Base-by-base conservation (phyloP, 768 basidiomycete genomes). In the Pluteus cervinus region DNA sequence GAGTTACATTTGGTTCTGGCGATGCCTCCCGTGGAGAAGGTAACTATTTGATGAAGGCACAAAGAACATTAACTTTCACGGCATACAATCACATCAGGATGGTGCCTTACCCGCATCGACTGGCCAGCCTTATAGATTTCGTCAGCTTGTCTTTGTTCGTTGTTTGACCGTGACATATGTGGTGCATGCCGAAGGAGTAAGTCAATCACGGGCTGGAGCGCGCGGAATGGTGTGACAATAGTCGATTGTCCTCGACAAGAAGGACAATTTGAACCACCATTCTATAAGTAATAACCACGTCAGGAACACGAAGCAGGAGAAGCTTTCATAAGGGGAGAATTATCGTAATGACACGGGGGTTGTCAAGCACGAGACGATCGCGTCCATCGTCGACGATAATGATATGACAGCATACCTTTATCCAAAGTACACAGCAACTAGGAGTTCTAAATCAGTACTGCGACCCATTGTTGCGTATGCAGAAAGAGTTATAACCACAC, bases 381-480 rank as follows among this genome's bases (percentile, higher is more conserved):
- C 29, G 14, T 18, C 31, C 24, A 34, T 40, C 16, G 6, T 26
- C 38, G 41, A 46, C 36, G 22, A 44, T 29, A 33, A 29, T 42
- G 28, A 44, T 40, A 47, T 31, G 34, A 28, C 44, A 76, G n/a
- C 84, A 79, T 60, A 88, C 86, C 46, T 75, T 74, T 57, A 90
- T 77, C 88, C 88, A 91, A 36, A 89, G 73, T 1, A 76, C 66
- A 54, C 82, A 84, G 56, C 87, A 90, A 53, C 87, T 90, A 44
- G 9, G 33, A 24, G 21, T 16, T 10, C 32, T 11, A 29, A 20
- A 20, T 36, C 21, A 41, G 21, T 17, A 37, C 12, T 8, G 31
- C 18, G 12, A 9, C 7, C n/a, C n/a, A 36, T 21, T n/a, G 8
- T 34, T 20, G 22, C 8, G 24, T 12, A 26, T 33, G 30, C 21